phyloP scores from a whole-genome alignment of 1,284 basidiomycete species.

The Phylloporus sp. region DNA sequence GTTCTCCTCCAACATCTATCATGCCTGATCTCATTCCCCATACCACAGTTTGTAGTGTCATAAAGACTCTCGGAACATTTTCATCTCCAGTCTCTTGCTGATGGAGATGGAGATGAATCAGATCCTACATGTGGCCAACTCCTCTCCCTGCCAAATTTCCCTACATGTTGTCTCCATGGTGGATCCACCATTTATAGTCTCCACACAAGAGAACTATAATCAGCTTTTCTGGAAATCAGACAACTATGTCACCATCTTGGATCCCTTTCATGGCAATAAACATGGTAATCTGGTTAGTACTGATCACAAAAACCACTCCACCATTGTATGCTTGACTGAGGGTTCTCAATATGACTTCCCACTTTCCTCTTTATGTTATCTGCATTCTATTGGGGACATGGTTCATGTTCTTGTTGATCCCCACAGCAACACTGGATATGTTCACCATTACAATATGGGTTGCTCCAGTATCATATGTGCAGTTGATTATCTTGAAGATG shows the following conservation, averaged over 20 bases:
- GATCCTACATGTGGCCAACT: background rate
- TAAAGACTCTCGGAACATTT: background rate
- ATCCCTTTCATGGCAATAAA: no score
- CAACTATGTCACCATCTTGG: background rate
- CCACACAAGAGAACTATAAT: background rate
- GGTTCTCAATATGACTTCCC: background rate
- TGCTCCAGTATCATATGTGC: background rate
- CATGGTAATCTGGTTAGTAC: no score
- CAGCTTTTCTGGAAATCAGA: background rate
- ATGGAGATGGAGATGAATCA: background rate
- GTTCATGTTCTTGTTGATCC: background rate
- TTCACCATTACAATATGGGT: background rate
- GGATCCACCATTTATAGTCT: background rate
- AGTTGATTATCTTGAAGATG: background rate
- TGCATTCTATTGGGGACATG: background rate
- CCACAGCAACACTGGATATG: background rate
- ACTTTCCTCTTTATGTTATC: background rate
- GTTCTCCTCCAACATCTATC: background rate
- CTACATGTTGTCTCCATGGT: background rate
- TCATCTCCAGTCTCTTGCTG: background rate
- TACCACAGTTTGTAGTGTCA: background rate
- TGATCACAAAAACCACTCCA: no score
- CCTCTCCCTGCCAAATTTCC: background rate
- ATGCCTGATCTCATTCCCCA: background rate
- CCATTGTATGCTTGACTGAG: no score